A percentile compares a stretch with the other conserved stretches of the same genome.
Conservation (phyloP, 2,329 filamentous ascomycete species). For the Achaetomium macrosporum region DNA sequence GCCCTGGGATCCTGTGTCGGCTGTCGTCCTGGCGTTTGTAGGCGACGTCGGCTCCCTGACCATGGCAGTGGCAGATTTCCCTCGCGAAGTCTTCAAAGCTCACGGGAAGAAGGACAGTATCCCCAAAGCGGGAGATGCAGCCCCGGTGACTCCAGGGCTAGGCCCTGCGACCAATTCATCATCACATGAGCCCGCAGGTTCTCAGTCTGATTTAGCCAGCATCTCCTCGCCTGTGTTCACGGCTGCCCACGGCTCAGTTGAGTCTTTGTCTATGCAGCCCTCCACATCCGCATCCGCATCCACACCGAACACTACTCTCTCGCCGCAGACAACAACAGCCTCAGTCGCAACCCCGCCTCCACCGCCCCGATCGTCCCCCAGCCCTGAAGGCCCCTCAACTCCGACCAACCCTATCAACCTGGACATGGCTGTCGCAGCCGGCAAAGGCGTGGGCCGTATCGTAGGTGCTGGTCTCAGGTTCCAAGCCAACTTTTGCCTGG, state of each 20-base stretch:
- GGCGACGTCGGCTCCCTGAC: conserved; percentile 75
- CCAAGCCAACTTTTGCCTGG: conserved; percentile 79
- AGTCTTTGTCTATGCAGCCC: background rate
- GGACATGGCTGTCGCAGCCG: conserved; percentile 59
- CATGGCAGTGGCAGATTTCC: conserved; percentile 74
- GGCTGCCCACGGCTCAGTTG: background rate
- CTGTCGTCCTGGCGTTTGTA: conserved; percentile 70
- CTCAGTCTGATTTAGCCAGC: conserved; percentile 15
- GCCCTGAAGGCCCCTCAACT: background rate
- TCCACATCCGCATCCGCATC: background rate
- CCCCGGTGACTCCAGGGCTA: conserved; percentile 7
- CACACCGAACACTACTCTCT: background rate
- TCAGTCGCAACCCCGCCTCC: background rate
- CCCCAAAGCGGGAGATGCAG: background rate
- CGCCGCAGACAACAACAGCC: background rate
- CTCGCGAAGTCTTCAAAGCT: conserved; percentile 48
- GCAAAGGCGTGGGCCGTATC: conserved; percentile 64
- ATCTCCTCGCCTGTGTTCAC: background rate
- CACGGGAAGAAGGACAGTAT: conserved; percentile 20
- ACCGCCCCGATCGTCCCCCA: background rate
- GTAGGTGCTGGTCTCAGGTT: conserved; percentile 69
- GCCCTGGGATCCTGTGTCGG: conserved; percentile 72
- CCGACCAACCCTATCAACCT: conserved; percentile 27
- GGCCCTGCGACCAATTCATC: background rate
- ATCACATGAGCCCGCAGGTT: background rate